These are phyloP conservation scores for Cicer bijugum DNA, from an alignment of 306 rosid genomes.

Conservation along the genomic window DNA sequence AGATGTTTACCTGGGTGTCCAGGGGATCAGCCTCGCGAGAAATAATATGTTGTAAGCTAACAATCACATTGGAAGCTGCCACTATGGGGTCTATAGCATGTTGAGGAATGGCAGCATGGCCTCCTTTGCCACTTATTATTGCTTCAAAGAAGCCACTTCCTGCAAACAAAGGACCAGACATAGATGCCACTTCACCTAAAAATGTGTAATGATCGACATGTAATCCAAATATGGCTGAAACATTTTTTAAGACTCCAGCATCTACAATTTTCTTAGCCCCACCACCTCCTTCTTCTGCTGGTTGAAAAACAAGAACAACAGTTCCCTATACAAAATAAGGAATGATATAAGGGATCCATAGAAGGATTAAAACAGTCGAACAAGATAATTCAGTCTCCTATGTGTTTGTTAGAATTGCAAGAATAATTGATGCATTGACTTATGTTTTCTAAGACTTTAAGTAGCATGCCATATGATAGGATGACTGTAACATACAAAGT, in stretches of 20 bases:
- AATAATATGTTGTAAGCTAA: conserved; percentile 82
- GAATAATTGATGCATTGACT: conserved; percentile 3
- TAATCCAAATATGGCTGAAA: neutral
- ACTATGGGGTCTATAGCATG: conserved; percentile 73
- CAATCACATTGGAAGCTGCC: conserved; percentile 74
- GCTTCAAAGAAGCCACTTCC: neutral
- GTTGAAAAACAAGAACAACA: conserved; percentile 24
- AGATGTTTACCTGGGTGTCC: conserved; percentile 66
- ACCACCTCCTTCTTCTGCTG: neutral
- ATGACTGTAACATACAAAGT: neutral
- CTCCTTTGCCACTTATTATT: conserved; percentile 11
- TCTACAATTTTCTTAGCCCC: conserved; percentile 23
- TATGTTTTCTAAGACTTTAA: neutral
- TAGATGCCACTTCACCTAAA: conserved; percentile 2
- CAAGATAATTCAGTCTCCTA: neutral
- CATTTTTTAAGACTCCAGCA: neutral
- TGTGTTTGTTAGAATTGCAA: conserved; percentile 13
- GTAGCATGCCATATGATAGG: conserved; percentile 22
- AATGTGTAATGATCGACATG: neutral
- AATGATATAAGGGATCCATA: conserved; percentile 28
- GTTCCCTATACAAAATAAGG: neutral
- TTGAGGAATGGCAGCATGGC: conserved; percentile 13
- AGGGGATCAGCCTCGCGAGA: conserved; percentile 87
- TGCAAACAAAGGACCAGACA: neutral
- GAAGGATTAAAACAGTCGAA: conserved; percentile 29